Evolutionary conservation across 2,329 filamentous ascomycete genomes (phyloP), one percentile per base, ranked within the genome.

Genomic region (Penicillium expansum): DNA sequence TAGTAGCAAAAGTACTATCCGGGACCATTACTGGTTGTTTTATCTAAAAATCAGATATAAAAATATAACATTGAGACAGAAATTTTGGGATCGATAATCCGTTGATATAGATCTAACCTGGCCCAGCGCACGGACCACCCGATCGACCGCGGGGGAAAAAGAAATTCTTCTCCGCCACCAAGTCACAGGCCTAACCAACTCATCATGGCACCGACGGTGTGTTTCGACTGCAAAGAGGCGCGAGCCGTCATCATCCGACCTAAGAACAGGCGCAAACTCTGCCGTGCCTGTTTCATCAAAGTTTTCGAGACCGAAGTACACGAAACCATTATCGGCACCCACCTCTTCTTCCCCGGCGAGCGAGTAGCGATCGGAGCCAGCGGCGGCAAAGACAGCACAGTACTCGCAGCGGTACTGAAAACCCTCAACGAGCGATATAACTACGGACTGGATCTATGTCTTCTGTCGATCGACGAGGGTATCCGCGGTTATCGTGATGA

Each of bases 401-500:
- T 99, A 0, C 82, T 99, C 11, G 94, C 94, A 5, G 95, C 92
- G 0, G 92, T 99, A 0, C 82, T 99, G 51, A 97, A 97, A 74
- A 96, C 92, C 0, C 80, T 99, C 3, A 97, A 99, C 67, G 91
- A 96, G 72, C 86, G 92, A 44, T 86, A 97, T 71, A 80, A 87
- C 63, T 97, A 97, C 72, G 90, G 89, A 1, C 79, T 99, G 5
- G 86, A 97, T 42, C 82, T 99, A 3, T 84, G 95, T 0, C 81
- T 99, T 0, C 82, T 99, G 41, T 95, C 90, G 59, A 93, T 99
- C 67, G 94, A 99, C 65, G 95, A 99, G 75, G 94, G 94, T 7
- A 99, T 99, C 78, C 94, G 90, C 67, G 94, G 94, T 7, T 99
- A 99, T 70, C 84, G 95, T 59, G 95, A 99, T 71, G 94, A 99